A percentile compares a stretch with the other conserved stretches of the same genome.
Conservation (phyloP, 805 yeast genomes). For the Cyberlindnera petersonii region DNA sequence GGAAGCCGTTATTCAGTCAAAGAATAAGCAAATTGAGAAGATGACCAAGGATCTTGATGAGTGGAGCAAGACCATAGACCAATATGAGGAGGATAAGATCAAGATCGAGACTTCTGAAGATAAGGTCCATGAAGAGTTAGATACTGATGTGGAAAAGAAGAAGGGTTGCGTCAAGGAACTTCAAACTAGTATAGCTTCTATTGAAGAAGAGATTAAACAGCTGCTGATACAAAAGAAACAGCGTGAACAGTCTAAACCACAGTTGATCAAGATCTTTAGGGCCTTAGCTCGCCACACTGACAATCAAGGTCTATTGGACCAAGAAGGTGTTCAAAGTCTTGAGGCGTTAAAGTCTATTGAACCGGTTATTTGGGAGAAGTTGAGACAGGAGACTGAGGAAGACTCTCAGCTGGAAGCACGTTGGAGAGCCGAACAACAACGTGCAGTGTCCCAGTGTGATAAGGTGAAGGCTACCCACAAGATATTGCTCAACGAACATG, state of each 20-base stretch:
- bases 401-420: conserved; percentile 36
- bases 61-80: conserved; percentile 32
- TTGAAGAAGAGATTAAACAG: conserved; percentile 22
- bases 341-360: conserved; percentile 20
- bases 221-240: conserved; percentile 19
- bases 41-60: conserved; percentile 32
- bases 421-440: conserved; percentile 38
- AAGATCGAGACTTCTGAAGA: conserved; percentile 19
- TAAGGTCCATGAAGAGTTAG: conserved; percentile 17
- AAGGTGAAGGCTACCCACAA: conserved; percentile 19
- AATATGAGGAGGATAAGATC: conserved; percentile 19
- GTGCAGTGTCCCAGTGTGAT: conserved; percentile 31
- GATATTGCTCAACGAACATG: conserved; percentile 15
- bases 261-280: conserved; percentile 16
- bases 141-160: conserved; percentile 17
- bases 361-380: conserved; percentile 8
- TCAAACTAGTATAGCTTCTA: conserved; percentile 9
- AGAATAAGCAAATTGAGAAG: conserved; percentile 30
- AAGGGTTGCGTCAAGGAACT: conserved; percentile 6
- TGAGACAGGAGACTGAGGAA: conserved; percentile 28
- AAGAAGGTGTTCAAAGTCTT: conserved; percentile 22
- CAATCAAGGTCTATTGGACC: conserved; percentile 21
- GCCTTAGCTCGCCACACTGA: conserved; percentile 19
- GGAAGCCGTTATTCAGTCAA: conserved; percentile 28
- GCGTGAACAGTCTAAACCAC: conserved; percentile 17